Conservation (phyloP, 352 stramenopile species). For the Globisporangium radiosum region DNA sequence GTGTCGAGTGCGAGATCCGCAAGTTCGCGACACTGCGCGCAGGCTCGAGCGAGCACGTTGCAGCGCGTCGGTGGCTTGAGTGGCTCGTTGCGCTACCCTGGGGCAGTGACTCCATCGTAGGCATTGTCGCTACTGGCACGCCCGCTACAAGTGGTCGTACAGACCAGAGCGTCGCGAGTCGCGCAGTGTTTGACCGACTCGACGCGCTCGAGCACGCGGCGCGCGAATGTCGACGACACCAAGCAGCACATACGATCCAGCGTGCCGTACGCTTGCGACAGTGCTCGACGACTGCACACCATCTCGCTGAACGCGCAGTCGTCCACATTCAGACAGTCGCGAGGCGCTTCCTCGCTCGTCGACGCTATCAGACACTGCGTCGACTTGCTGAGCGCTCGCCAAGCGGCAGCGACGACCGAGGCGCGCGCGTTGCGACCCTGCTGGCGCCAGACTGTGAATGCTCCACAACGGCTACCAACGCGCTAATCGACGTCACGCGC, state of each 20-base stretch:
- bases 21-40: slow-evolving; percentile 31
- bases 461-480: too few relatives aligned
- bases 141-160: too few relatives aligned
- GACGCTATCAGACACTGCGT: too few relatives aligned
- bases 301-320: slow-evolving; percentile 7
- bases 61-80: slow-evolving; percentile 42
- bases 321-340: slow-evolving; percentile 28
- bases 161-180: slow-evolving; percentile 3
- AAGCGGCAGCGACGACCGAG: not conserved
- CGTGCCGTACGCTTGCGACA: slow-evolving; percentile 22
- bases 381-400: too few relatives aligned
- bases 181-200: slow-evolving; percentile 34
- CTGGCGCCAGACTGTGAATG: too few relatives aligned
- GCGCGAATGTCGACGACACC: not conserved
- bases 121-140: too few relatives aligned
- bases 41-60: slow-evolving; percentile 22
- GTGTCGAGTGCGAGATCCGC: slow-evolving; percentile 39
- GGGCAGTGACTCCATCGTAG: slow-evolving; percentile 14
- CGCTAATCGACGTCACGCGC: too few relatives aligned
- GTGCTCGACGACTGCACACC: not conserved
- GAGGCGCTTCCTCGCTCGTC: slow-evolving; percentile 3
- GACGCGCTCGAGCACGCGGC: slow-evolving; percentile 25
- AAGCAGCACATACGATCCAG: slow-evolving; percentile 35
- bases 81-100: slow-evolving; percentile 55
- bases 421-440: too few relatives aligned